Conservation (phyloP, 2,329 filamentous ascomycete species). For the Aureobasidium musti region DNA sequence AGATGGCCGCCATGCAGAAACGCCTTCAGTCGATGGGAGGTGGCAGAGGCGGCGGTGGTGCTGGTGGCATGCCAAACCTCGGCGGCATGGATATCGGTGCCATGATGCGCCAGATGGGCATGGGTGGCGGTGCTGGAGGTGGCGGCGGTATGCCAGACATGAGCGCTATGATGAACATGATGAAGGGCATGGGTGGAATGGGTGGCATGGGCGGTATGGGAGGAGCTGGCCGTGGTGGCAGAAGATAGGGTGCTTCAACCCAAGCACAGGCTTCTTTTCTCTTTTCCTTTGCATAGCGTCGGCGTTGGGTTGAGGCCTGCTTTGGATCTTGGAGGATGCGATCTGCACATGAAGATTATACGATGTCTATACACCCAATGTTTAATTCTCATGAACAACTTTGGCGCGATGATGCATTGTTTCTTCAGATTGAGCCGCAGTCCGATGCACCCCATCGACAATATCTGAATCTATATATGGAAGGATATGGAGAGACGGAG, state of each 20-base stretch:
- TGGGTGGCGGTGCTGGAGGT: constrained; percentile 58
- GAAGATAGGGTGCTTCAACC: constrained; percentile 14
- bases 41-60: constrained; percentile 61
- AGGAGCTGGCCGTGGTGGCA: constrained; percentile 44
- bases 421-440: too few species aligned
- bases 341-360: neutral
- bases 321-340: neutral
- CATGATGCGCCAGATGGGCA: constrained; percentile 87
- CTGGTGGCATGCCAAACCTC: constrained; percentile 74
- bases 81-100: constrained; percentile 79
- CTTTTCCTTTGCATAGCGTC: constrained; percentile 31
- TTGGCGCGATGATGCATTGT: too few species aligned
- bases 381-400: too few species aligned
- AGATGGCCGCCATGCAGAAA: constrained; percentile 97
- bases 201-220: constrained; percentile 60
- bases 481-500: neutral
- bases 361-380: neutral
- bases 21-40: constrained; percentile 90
- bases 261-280: neutral
- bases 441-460: too few species aligned
- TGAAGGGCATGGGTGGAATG: constrained; percentile 78
- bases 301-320: constrained; percentile 2
- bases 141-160: constrained; percentile 63
- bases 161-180: constrained; percentile 73
- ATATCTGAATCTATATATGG: too few species aligned